Conservation (phyloP, 495 filamentous ascomycete genomes). For the Penicillium malachiteum region DNA sequence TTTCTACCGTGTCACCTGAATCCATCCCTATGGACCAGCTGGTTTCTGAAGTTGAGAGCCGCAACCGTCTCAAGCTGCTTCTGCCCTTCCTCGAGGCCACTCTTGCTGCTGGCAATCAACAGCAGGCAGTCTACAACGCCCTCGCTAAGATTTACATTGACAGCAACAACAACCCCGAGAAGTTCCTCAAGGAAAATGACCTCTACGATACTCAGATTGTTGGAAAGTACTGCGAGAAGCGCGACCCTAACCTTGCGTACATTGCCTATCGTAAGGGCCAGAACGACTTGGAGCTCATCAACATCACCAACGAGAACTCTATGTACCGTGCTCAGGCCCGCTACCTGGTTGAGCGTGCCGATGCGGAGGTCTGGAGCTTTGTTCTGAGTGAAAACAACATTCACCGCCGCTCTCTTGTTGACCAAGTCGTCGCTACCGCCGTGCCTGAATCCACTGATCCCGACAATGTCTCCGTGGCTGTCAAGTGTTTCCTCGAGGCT, state of each 20-base stretch:
- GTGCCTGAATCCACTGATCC: slow-evolving; percentile 94
- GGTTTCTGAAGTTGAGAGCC: slow-evolving; percentile 88
- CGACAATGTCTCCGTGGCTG: slow-evolving; percentile 91
- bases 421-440: slow-evolving; percentile 95
- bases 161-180: slow-evolving; percentile 98
- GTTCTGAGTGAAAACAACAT: slow-evolving; percentile 94
- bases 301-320: slow-evolving; percentile 96
- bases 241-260: slow-evolving; percentile 94
- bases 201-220: slow-evolving; percentile 91
- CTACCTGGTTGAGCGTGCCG: slow-evolving; percentile 88
- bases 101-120: slow-evolving; percentile 86
- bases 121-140: slow-evolving; percentile 97
- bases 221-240: slow-evolving; percentile 98
- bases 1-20: slow-evolving; percentile 80
- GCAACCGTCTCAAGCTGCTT: slow-evolving; percentile 93
- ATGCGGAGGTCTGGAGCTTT: slow-evolving; percentile 89
- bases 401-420: slow-evolving; percentile 87
- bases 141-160: slow-evolving; percentile 99
- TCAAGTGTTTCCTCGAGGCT: slow-evolving; percentile 84
- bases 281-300: slow-evolving; percentile 96
- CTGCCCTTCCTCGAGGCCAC: slow-evolving; percentile 96
- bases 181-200: slow-evolving; percentile 97
- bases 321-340: slow-evolving; percentile 98
- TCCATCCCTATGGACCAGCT: slow-evolving; percentile 95
- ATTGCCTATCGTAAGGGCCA: slow-evolving; percentile 96